Percentiles rank a stretch among this genome's conserved stretches.
phyloP scores from a whole-genome alignment of 2,329 filamentous ascomycete species.

The Neonectria coccinea region DNA sequence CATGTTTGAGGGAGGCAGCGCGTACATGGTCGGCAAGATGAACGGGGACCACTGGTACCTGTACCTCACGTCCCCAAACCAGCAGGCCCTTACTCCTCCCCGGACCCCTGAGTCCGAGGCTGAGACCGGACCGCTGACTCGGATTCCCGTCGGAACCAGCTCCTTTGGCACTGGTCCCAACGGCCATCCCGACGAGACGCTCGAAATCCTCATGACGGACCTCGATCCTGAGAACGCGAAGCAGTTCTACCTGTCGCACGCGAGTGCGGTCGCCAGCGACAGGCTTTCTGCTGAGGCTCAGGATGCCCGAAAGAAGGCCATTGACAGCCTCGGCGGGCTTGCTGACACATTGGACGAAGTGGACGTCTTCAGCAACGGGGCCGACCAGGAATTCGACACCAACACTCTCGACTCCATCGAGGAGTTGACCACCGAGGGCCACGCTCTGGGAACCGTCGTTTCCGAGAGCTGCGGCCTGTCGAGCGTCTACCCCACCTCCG shows the following conservation, averaged over 20 bases:
- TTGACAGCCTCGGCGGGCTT: conserved; percentile 70
- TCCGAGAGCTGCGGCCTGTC: conserved; percentile 90
- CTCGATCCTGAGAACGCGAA: conserved; percentile 76
- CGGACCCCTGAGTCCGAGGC: conserved; percentile 74
- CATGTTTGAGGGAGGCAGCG: conserved; percentile 91
- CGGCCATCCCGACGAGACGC: conserved; percentile 77
- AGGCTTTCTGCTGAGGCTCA: conserved; percentile 77
- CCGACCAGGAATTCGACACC: conserved; percentile 65
- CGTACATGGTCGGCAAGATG: conserved; percentile 99
- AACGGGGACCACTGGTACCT: conserved; percentile 99
- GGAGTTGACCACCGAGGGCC: conserved; percentile 90
- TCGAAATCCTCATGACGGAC: conserved; percentile 80
- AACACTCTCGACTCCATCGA: conserved; percentile 71
- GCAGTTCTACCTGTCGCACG: conserved; percentile 77
- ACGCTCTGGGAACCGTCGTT: conserved; percentile 91
- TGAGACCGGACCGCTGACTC: conserved; percentile 58
- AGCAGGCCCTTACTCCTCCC: conserved; percentile 82
- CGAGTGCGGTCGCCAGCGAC: conserved; percentile 89
- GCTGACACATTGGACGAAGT: conserved; percentile 69
- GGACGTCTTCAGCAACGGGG: conserved; percentile 84
- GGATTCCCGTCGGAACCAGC: conserved; percentile 63
- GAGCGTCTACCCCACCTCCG: conserved; percentile 85
- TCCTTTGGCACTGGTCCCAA: conserved; percentile 57
- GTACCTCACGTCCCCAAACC: conserved; percentile 91
- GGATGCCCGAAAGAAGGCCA: conserved; percentile 70